A percentile compares a stretch with the other conserved stretches of the same genome.
These are phyloP conservation scores for Penicillium occitanis DNA, from an alignment of 2,329 filamentous ascomycete genomes.

Conservation along the genomic window DNA sequence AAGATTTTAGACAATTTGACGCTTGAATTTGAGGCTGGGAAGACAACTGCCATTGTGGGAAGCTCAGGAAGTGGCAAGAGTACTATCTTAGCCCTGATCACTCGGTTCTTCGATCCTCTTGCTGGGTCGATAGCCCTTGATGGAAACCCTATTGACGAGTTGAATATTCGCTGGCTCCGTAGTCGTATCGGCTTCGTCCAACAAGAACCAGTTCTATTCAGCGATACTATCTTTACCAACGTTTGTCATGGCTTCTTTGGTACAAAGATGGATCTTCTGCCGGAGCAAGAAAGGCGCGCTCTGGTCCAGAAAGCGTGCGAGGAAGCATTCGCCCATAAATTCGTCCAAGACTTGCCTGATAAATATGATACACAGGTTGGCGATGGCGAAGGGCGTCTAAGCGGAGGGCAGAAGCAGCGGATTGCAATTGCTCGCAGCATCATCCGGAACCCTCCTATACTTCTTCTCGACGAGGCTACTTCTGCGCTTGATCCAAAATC, in stretches of 20 bases:
- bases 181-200: neutral
- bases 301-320: neutral
- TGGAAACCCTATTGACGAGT: neutral
- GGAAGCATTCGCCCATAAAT: neutral
- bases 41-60: neutral
- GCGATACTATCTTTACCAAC: neutral
- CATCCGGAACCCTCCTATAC: slow-evolving; percentile 84
- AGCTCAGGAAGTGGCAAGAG: neutral
- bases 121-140: neutral
- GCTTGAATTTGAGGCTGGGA: neutral
- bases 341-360: neutral
- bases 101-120: neutral
- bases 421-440: slow-evolving; percentile 91
- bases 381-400: neutral
- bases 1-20: neutral
- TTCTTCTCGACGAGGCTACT: slow-evolving; percentile 93
- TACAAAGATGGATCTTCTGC: neutral
- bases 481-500: slow-evolving; percentile 91
- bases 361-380: neutral
- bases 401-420: slow-evolving; percentile 93
- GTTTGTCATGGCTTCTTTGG: neutral
- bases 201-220: neutral
- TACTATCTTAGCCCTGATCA: neutral
- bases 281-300: neutral
- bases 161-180: neutral